Evolutionary conservation across 441 rosid genomes (phyloP).

Genomic region (Oxalis stricta): DNA sequence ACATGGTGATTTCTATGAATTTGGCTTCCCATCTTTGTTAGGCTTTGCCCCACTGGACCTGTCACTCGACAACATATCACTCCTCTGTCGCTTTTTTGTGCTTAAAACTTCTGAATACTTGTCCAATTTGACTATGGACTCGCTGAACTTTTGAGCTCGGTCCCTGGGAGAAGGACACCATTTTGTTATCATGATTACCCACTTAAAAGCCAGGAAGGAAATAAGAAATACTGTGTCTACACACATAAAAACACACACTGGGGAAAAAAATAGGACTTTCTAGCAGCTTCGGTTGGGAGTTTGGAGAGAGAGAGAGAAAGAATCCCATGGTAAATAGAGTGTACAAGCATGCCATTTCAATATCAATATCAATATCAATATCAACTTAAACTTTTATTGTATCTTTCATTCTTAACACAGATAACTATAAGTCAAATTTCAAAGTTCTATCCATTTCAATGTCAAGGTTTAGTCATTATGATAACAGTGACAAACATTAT

Average conservation of each 20-base stretch:
- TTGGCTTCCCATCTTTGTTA: constrained; percentile 40
- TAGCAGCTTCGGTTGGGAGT: no score
- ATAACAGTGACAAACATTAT: background rate
- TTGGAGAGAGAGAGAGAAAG: no score
- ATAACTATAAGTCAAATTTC: background rate
- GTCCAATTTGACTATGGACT: constrained; percentile 39
- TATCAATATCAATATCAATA: no score
- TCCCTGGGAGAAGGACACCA: constrained; percentile 26
- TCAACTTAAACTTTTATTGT: no score
- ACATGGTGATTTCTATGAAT: constrained; percentile 35
- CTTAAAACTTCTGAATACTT: constrained; percentile 33
- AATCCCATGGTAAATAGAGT: no score
- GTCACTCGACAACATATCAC: constrained; percentile 31
- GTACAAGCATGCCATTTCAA: no score
- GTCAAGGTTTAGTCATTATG: background rate
- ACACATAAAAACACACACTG: background rate
- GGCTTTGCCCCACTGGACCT: constrained; percentile 30
- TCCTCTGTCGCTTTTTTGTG: constrained; percentile 44
- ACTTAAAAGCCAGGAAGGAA: background rate
- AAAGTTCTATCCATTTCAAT: background rate
- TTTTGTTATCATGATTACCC: constrained; percentile 10
- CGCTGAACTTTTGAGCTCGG: constrained; percentile 40
- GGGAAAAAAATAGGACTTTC: no score
- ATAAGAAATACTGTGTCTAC: background rate
- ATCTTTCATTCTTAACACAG: no score